Evolutionary conservation across 371 early-diverging fungal genomes (phyloP).

Genomic region (Mucor sp.): DNA sequence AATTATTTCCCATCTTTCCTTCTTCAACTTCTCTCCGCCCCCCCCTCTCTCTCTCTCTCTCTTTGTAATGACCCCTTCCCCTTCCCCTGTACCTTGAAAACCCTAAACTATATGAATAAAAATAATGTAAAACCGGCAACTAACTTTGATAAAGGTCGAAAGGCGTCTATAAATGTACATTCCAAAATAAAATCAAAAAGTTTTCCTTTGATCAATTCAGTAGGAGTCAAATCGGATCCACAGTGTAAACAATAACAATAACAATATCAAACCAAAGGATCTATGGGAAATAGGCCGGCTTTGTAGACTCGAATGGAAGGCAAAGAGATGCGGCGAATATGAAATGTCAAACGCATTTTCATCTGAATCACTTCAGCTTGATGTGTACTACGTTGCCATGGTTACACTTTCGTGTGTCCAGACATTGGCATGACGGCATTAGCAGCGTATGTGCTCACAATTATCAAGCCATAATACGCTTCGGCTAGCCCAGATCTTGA

Average conservation of each 20-base stretch:
- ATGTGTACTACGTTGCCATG: not conserved
- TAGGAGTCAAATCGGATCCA: not conserved
- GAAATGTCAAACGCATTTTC: not conserved
- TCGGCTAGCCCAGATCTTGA: not conserved
- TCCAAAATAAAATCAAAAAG: not conserved
- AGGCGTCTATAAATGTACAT: not conserved
- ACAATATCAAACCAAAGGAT: not conserved
- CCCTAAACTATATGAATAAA: not conserved
- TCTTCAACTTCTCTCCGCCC: not conserved
- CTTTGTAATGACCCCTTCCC: not conserved
- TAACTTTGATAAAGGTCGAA: not conserved
- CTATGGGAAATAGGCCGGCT: not conserved
- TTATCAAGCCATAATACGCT: not conserved
- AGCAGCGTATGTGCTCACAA: not conserved
- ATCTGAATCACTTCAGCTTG: not conserved
- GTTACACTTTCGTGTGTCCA: not conserved
- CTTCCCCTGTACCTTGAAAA: not conserved
- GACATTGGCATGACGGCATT: not conserved
- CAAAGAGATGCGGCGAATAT: not conserved
- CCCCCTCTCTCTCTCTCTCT: too few relatives aligned
- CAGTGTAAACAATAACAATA: conserved; percentile 1
- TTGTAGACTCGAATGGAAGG: not conserved
- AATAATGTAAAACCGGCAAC: not conserved
- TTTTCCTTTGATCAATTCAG: not conserved
- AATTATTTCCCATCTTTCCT: not conserved